These are phyloP conservation scores for Blastobotrys ciferrii DNA, from an alignment of 1,139 yeast species.

Conservation along the genomic window DNA sequence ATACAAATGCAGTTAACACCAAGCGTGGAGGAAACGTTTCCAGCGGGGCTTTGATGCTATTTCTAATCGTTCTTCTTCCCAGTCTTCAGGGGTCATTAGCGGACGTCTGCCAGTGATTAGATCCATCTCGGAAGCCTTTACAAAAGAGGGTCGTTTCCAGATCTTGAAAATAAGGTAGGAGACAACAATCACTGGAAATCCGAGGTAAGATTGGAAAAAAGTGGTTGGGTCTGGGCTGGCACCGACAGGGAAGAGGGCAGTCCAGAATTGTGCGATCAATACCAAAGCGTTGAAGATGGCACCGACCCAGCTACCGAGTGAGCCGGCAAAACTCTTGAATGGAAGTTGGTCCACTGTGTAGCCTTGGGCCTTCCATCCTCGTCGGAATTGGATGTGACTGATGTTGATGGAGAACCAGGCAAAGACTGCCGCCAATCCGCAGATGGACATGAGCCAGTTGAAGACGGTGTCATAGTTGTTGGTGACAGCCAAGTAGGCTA, in stretches of 20 bases:
- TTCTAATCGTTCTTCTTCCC: conserved; percentile 45
- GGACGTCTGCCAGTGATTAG: conserved; percentile 49
- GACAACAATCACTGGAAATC: conserved; percentile 50
- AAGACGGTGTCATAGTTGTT: conserved; percentile 67
- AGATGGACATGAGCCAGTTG: conserved; percentile 77
- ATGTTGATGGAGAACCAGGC: conserved; percentile 81
- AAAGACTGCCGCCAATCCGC: conserved; percentile 80
- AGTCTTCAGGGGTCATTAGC: conserved; percentile 46
- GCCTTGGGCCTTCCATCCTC: conserved; percentile 66
- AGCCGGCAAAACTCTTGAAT: conserved; percentile 66
- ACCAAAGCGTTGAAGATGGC: conserved; percentile 58
- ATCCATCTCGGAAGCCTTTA: conserved; percentile 52
- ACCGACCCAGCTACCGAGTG: conserved; percentile 68
- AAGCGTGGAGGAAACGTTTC: conserved; percentile 43
- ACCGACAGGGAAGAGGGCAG: conserved; percentile 70
- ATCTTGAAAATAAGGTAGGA: conserved; percentile 53
- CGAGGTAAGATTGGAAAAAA: conserved; percentile 56
- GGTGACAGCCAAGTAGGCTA: conserved; percentile 68
- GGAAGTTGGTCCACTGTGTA: conserved; percentile 65
- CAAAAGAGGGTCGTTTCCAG: conserved; percentile 45
- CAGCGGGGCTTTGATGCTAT: conserved; percentile 38
- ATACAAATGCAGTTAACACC: conserved; percentile 44
- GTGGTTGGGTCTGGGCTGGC: conserved; percentile 30
- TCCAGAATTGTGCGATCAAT: conserved; percentile 78
- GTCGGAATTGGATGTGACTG: conserved; percentile 76